Evolutionary conservation across 2,329 filamentous ascomycete species (phyloP).

Genomic region (Thielaviopsis punctulata): DNA sequence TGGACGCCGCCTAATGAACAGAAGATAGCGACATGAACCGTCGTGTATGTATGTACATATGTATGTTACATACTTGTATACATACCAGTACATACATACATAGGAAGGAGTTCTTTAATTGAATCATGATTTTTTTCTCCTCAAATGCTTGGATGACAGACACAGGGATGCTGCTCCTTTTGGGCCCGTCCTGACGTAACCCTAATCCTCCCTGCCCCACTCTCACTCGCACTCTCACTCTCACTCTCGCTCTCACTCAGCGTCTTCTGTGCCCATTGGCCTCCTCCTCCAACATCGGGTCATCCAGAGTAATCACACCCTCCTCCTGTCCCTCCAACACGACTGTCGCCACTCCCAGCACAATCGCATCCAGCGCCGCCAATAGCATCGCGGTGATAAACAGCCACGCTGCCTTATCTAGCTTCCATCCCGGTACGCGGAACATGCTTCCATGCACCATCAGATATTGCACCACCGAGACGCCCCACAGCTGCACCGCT

Average conservation of each 20-base stretch:
- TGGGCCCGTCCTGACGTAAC: not conserved
- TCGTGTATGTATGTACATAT: too few species aligned
- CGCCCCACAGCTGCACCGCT: conserved; percentile 21
- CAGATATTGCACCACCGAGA: conserved; percentile 53
- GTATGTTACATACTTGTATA: too few species aligned
- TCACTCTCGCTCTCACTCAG: too few species aligned
- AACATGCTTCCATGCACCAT: conserved; percentile 19
- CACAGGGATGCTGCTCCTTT: not conserved
- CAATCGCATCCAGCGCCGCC: conserved; percentile 4
- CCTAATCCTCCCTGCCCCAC: not conserved
- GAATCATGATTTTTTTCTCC: too few species aligned
- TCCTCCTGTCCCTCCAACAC: conserved; percentile 4
- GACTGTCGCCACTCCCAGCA: conserved; percentile 1
- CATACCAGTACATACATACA: too few species aligned
- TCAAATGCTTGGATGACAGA: not conserved
- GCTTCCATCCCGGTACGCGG: conserved; percentile 5
- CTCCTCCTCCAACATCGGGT: conserved; percentile 4
- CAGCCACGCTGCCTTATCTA: conserved; percentile 7
- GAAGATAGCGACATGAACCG: too few species aligned
- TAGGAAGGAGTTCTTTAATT: too few species aligned
- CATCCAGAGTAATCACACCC: conserved; percentile 5
- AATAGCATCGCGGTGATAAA: conserved; percentile 7
- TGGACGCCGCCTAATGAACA: too few species aligned
- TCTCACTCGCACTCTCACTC: not conserved
- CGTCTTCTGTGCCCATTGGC: not conserved